Evolutionary conservation across 495 filamentous ascomycete genomes (phyloP).

Genomic region (Podospora sp.): DNA sequence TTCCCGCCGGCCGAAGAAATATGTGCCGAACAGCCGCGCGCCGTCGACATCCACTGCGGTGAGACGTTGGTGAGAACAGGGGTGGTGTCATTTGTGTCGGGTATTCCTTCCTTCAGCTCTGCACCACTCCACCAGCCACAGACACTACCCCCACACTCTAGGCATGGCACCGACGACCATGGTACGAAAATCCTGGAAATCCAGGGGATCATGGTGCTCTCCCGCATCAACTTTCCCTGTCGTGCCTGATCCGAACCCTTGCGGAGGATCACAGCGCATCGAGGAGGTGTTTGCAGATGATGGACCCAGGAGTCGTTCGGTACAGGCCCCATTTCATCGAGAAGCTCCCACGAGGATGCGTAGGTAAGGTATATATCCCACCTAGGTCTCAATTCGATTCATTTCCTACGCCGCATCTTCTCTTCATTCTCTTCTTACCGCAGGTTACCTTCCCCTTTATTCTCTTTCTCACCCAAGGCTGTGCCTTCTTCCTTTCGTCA

Average conservation of each 20-base stretch:
- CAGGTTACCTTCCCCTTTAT: slow-evolving; percentile 6
- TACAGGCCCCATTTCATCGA: no score
- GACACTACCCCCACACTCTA: not conserved
- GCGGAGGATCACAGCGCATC: not conserved
- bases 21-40: not conserved
- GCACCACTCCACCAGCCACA: not conserved
- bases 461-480: slow-evolving; percentile 14
- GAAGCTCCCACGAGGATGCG: not conserved
- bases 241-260: not conserved
- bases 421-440: not conserved
- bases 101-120: not conserved
- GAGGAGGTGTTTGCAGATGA: not conserved
- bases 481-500: slow-evolving; percentile 24
- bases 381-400: not conserved
- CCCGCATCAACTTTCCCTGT: not conserved
- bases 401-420: not conserved
- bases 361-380: slow-evolving; percentile 1
- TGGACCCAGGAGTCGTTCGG: slow-evolving; percentile 1
- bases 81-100: not conserved
- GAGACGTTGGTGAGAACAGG: slow-evolving; percentile 10
- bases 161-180: not conserved
- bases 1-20: not conserved
- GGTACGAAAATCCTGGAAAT: not conserved
- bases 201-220: not conserved
- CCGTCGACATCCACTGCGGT: not conserved